Percentiles rank a stretch among this genome's conserved stretches.
Conservation (phyloP, 306 rosid species). For the Trifolium subterraneum region DNA sequence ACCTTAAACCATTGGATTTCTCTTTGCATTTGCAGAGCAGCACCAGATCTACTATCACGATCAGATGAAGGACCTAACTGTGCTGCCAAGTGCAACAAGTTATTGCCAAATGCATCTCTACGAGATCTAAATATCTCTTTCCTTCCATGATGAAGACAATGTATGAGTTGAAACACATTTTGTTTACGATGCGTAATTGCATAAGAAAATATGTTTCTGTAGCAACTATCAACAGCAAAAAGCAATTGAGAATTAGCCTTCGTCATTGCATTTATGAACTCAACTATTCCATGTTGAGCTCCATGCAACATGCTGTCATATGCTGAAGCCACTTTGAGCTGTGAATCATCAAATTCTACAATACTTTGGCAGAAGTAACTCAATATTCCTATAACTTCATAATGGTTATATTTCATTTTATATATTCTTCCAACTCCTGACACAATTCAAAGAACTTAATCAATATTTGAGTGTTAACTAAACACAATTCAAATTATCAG, state of each 20-base stretch:
- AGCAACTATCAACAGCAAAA: not conserved
- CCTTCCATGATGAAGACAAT: not conserved
- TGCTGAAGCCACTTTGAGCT: not conserved
- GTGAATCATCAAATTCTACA: not conserved
- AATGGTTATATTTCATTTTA: not conserved
- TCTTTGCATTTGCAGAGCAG: constrained; percentile 44
- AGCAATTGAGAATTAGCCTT: constrained; percentile 5
- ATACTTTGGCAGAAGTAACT: not conserved
- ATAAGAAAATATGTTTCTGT: constrained; percentile 36
- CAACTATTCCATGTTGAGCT: constrained; percentile 24
- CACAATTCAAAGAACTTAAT: not conserved
- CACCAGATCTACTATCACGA: not conserved
- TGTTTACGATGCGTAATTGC: constrained; percentile 25
- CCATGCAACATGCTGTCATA: constrained; percentile 22
- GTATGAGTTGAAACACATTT: constrained; percentile 25
- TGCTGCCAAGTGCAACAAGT: constrained; percentile 30
- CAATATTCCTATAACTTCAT: not conserved
- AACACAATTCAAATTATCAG: too few relatives aligned
- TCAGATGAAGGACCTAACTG: constrained; percentile 35
- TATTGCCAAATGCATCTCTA: constrained; percentile 17
- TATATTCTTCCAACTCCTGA: not conserved
- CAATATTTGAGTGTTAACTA: not conserved
- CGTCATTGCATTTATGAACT: constrained; percentile 20
- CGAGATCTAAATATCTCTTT: not conserved
- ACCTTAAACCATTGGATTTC: constrained; percentile 40